Conservation (phyloP, 75 land plant species). For the Selaginella moellendorffii region DNA sequence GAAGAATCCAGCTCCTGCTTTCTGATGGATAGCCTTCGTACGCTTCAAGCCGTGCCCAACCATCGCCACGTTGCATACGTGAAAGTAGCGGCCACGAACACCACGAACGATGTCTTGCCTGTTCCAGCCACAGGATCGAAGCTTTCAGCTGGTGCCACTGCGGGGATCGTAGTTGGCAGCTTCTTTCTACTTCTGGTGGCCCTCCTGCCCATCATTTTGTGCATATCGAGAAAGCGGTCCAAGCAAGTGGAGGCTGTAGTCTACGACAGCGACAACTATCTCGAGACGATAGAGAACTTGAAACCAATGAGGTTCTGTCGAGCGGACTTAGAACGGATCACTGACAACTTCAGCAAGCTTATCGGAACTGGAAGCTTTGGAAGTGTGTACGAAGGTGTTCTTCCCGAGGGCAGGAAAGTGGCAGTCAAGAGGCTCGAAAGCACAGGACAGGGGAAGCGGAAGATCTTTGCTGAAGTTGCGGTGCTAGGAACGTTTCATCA, state of each 20-base stretch:
- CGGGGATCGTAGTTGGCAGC: background rate
- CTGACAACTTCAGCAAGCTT: background rate
- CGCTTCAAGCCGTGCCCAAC: background rate
- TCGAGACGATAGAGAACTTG: background rate
- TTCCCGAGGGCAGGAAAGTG: background rate
- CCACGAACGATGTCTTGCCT: background rate
- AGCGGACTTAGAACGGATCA: background rate
- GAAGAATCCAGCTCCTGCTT: background rate
- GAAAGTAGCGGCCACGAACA: background rate
- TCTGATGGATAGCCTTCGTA: background rate
- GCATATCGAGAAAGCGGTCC: background rate
- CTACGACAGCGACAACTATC: background rate
- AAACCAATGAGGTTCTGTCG: background rate
- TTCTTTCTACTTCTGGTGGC: background rate
- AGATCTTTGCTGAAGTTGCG: background rate
- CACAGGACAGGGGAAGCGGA: background rate
- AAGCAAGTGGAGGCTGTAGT: background rate
- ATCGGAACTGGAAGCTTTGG: background rate
- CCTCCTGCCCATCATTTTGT: background rate
- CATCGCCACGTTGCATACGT: background rate
- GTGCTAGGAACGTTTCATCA: background rate
- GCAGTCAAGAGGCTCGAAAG: conserved; percentile 8
- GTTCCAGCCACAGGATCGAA: background rate
- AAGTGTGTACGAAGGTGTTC: conserved; percentile 2
- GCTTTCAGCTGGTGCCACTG: background rate